A percentile compares a stretch with the other conserved stretches of the same genome.
These are phyloP conservation scores for Conticribra guillardii DNA, from an alignment of 108 stramenopile genomes.

Conservation along the genomic window DNA sequence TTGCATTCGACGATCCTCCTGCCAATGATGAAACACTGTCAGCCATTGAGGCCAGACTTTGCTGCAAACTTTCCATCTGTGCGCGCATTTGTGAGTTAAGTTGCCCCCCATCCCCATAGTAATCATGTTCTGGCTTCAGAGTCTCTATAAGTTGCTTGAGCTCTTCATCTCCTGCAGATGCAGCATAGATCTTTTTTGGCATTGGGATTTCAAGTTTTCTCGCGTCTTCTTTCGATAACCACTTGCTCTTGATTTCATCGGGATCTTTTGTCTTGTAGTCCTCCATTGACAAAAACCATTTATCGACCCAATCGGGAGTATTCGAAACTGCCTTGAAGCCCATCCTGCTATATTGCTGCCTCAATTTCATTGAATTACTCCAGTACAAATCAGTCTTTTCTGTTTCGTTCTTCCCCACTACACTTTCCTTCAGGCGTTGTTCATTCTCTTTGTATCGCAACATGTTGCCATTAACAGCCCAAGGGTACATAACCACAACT, in stretches of 20 bases:
- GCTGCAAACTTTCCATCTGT: too few species aligned
- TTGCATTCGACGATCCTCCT: too few species aligned
- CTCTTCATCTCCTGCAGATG: background rate
- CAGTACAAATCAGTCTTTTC: background rate
- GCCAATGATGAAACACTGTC: too few species aligned
- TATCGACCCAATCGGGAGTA: slow-evolving; percentile 9
- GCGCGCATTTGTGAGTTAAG: too few species aligned
- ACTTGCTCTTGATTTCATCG: background rate
- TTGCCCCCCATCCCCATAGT: too few species aligned
- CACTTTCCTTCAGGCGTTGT: background rate
- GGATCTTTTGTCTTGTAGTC: slow-evolving; percentile 9
- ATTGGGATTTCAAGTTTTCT: background rate
- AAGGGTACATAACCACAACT: slow-evolving; percentile 6
- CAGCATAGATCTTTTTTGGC: background rate
- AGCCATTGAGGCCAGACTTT: too few species aligned
- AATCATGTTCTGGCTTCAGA: too few species aligned
- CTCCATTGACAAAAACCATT: slow-evolving; percentile 2
- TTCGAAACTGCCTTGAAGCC: slow-evolving; percentile 1
- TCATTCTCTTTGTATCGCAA: too few species aligned
- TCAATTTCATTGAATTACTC: slow-evolving; percentile 10
- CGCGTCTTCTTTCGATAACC: slow-evolving; percentile 10
- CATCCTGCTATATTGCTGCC: slow-evolving; percentile 5
- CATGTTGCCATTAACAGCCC: background rate
- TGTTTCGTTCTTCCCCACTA: slow-evolving; percentile 5
- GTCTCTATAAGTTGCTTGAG: too few species aligned